Evolutionary conservation across 129 eudicot genomes (phyloP).

Genomic region (Ambrosia artemisiifolia): DNA sequence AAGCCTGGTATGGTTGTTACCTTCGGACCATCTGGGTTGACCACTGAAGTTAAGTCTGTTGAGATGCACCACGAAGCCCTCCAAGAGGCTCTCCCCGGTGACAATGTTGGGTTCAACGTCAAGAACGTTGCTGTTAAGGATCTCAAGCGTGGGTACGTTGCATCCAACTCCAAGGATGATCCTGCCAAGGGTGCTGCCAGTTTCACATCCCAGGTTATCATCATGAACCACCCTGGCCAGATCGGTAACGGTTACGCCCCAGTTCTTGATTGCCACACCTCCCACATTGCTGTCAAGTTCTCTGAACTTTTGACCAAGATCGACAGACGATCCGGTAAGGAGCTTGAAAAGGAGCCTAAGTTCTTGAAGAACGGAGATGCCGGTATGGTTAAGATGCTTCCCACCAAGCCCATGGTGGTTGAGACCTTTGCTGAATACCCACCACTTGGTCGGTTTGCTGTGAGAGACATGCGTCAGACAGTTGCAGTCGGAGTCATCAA

Average conservation of each 20-base stretch:
- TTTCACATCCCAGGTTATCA: constrained; percentile 33
- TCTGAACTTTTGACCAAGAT: constrained; percentile 15
- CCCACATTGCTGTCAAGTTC: constrained; percentile 38
- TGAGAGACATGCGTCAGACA: constrained; percentile 53
- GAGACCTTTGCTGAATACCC: constrained; percentile 32
- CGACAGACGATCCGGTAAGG: constrained; percentile 48
- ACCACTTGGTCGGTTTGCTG: constrained; percentile 36
- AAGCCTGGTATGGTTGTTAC: constrained; percentile 53
- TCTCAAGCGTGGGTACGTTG: constrained; percentile 11
- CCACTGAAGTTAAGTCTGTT: constrained; percentile 15
- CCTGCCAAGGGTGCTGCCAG: constrained; percentile 7
- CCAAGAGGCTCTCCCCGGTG: constrained; percentile 40
- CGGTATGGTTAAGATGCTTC: constrained; percentile 12
- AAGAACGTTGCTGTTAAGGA: constrained; percentile 37
- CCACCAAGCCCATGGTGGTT: constrained; percentile 41
- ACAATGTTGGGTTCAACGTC: constrained; percentile 51
- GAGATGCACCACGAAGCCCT: constrained; percentile 8
- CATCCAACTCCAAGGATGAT: constrained; percentile 41
- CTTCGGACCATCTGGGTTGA: constrained; percentile 3
- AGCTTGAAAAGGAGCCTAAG: constrained; percentile 48
- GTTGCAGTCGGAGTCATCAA: constrained; percentile 51
- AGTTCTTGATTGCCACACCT: constrained; percentile 48
- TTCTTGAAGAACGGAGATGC: constrained; percentile 19
- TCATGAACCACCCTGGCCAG: constrained; percentile 57
- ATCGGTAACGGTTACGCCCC: constrained; percentile 52